These are phyloP conservation scores for Dissophora ornata DNA, from an alignment of 192 early-diverging fungal species.

Conservation along the genomic window DNA sequence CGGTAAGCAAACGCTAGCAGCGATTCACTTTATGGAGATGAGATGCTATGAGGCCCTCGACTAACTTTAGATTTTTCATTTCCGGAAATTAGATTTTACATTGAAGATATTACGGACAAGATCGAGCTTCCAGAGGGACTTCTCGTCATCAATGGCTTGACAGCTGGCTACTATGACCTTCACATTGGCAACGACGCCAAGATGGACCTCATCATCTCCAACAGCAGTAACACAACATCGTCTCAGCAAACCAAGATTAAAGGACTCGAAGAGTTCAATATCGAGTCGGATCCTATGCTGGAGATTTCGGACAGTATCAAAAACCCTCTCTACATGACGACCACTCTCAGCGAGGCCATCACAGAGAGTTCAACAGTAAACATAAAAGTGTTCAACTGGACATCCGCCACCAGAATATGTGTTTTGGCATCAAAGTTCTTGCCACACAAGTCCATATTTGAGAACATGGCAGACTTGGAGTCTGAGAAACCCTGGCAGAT, in stretches of 20 bases:
- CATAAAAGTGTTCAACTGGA: constrained; percentile 38
- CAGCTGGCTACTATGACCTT: constrained; percentile 34
- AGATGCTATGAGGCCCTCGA: background rate
- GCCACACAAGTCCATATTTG: constrained; percentile 17
- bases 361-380: background rate
- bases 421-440: constrained; percentile 28
- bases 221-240: background rate
- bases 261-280: constrained; percentile 17
- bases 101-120: constrained; percentile 18
- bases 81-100: constrained; percentile 2
- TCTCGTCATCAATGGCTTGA: constrained; percentile 15
- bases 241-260: background rate
- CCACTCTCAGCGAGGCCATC: background rate
- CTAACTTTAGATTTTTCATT: background rate
- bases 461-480: background rate
- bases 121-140: constrained; percentile 15
- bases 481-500: constrained; percentile 1
- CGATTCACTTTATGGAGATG: no score
- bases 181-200: background rate
- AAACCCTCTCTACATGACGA: constrained; percentile 15
- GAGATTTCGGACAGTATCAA: constrained; percentile 18
- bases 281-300: constrained; percentile 27
- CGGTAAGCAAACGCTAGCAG: constrained; percentile 5
- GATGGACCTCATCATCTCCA: constrained; percentile 10
- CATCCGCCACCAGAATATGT: constrained; percentile 15